Conservation (phyloP, 176 grass and related monocot species). For the Elymus sibiricus region DNA sequence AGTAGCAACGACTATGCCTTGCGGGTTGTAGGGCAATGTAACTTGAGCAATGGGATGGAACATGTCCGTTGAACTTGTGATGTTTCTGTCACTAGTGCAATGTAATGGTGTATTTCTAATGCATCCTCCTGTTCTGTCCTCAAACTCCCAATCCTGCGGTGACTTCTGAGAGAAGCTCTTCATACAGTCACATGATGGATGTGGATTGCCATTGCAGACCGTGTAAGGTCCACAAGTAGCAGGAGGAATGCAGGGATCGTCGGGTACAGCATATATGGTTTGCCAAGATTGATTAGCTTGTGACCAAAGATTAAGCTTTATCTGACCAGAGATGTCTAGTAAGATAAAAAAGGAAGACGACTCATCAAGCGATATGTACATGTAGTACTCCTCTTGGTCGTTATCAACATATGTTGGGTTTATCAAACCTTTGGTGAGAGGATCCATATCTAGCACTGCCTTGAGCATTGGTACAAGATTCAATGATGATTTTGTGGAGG, state of each 20-base stretch:
- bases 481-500: not conserved
- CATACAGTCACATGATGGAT: not conserved
- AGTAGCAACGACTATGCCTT: not conserved
- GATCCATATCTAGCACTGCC: not conserved
- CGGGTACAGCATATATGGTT: not conserved
- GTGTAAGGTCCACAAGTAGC: not conserved
- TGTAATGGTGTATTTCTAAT: not conserved
- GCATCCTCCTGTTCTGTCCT: slow-evolving; percentile 7
- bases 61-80: not conserved
- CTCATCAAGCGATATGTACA: not conserved
- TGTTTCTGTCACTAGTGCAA: not conserved
- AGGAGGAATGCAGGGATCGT: not conserved
- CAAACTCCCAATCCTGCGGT: not conserved
- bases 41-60: not conserved
- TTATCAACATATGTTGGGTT: not conserved
- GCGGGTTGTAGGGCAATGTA: not conserved
- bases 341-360: not conserved
- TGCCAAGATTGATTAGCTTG: not conserved
- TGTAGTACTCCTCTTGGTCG: not conserved
- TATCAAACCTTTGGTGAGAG: not conserved
- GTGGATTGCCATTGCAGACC: not conserved
- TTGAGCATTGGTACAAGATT: not conserved
- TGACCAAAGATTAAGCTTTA: not conserved
- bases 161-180: not conserved
- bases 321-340: not conserved